Evolutionary conservation across 495 filamentous ascomycete genomes (phyloP).

Genomic region (Penicillium lividum): DNA sequence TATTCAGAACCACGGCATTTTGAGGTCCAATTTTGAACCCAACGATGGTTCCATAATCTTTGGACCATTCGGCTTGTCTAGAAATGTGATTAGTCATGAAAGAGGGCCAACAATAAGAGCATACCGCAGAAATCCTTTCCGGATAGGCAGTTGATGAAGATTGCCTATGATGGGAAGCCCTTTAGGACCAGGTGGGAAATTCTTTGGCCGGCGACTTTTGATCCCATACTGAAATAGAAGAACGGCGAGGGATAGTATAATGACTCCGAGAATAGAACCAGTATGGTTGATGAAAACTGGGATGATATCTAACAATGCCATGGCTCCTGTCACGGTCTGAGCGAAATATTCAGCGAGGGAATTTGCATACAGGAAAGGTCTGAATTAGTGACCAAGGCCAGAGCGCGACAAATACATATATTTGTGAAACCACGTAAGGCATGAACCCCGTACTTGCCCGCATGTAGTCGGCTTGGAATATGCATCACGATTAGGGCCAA

Average conservation of each 20-base stretch:
- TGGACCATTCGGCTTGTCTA: constrained; percentile 1
- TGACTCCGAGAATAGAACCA: neutral
- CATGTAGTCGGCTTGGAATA: too few species aligned
- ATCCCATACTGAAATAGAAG: neutral
- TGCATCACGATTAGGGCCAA: too few species aligned
- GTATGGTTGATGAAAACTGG: neutral
- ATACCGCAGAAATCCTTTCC: neutral
- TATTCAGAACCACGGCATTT: neutral
- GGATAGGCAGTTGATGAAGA: neutral
- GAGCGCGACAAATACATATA: too few species aligned
- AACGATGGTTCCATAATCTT: constrained; percentile 1
- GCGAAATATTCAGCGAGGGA: too few species aligned
- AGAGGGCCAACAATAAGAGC: neutral
- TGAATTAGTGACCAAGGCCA: too few species aligned
- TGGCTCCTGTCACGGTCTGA: neutral
- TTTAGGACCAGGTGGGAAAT: constrained; percentile 1
- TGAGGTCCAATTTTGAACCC: constrained; percentile 1
- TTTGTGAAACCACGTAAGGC: too few species aligned
- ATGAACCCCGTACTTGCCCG: too few species aligned
- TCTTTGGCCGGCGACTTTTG: neutral
- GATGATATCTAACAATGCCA: neutral
- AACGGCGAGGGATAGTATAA: neutral
- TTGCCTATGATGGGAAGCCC: neutral
- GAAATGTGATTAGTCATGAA: neutral
- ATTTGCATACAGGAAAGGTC: too few species aligned